Evolutionary conservation across 2,329 filamentous ascomycete genomes (phyloP), one percentile per base, ranked within the genome.

Genomic region (Cercospora sp.): DNA sequence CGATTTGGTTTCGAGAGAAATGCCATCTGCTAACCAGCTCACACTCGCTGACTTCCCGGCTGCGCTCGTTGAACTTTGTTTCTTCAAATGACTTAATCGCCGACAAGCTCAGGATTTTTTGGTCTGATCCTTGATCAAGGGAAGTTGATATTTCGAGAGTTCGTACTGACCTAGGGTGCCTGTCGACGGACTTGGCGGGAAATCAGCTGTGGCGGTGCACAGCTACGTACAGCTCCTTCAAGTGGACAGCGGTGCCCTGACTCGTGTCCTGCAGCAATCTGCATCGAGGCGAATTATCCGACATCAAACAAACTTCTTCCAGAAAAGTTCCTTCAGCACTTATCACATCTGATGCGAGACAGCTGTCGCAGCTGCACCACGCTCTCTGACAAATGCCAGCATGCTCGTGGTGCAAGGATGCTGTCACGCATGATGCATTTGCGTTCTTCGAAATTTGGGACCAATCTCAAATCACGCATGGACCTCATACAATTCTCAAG

Each of bases 211-310:
- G 63, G 63, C 63, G 55, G 57, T 66, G 63, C 55, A 51, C 37
- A 40, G 55, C 51, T 32, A 51, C 37, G 26, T 40, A 40, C 37
- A 18, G 45, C 45, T 57, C 18, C 51, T 21, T 18, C 53, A 61
- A 24, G 18, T 51, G 51, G 34, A 3, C 37, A 40, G 37, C 37
- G 26, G 32, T 53, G 21, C 57, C 63, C 55, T 66, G 63, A 66
- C 57, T 66, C 63, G 57, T 51, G 57, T 16, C 55, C 26, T 53
- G 55, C 63, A 62, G 63, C 34, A 21, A 28, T 59, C 63, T 59
- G 53, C 55, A 60, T 34, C 63, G 53, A 65, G 63, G 63, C 63
- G 63, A 65, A 57, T 49, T 13, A 55, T 40, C 51, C 53, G 55
- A 57, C 63, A 49, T 66, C 40, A 28, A 49, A 62, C 18, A 49